Evolutionary conservation across 768 basidiomycete genomes (phyloP), one percentile per base, ranked within the genome.

Genomic region (Tulasnella sp.): DNA sequence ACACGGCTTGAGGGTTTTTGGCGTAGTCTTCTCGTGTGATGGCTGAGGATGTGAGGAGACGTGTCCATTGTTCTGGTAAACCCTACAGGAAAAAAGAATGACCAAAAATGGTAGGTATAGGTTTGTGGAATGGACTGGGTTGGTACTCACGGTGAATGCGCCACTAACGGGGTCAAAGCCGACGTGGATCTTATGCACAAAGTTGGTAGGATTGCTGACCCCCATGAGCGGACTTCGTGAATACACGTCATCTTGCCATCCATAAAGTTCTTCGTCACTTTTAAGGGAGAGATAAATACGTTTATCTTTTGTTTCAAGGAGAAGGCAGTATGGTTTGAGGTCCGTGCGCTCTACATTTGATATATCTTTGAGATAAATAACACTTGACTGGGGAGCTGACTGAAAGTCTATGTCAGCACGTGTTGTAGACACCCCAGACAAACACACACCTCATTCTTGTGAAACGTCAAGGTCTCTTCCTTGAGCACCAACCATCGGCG

Each of bases 21-120:
- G 87, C 90, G 53, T 96, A 95, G 65, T 99, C 93, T 67, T 99
- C 93, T 49, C 88, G 83, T 2, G 93, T 99, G 66, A 99, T 95
- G 29, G 91, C 91, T 3, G 89, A 92, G 62, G 92, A 90, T 4
- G 89, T 96, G 60, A 99, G 75, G n/a, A 99, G 73, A 56, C 91
- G 87, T 61, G 78, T 86, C 93, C 93, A 99, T 70, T 93, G 89
- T 50, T 95, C 91, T 8, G 93, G 93, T 64, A 99, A 78, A 52
- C 93, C 93, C 89, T 91, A 57, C n/a, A 31, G n/a, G 1, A 9
- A 7, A 13, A 4, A n/a, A 42, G 39, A 16, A 43, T 42, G 4
- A n/a, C n/a, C n/a, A n/a, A n/a, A n/a, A n/a, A n/a, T n/a, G n/a
- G n/a, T 25, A 39, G 27, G 34, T 46, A 24, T 32, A 48, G 40